A percentile compares a stretch with the other conserved stretches of the same genome.
Conservation (phyloP, 257 asterid species). For the Ilex asprella region DNA sequence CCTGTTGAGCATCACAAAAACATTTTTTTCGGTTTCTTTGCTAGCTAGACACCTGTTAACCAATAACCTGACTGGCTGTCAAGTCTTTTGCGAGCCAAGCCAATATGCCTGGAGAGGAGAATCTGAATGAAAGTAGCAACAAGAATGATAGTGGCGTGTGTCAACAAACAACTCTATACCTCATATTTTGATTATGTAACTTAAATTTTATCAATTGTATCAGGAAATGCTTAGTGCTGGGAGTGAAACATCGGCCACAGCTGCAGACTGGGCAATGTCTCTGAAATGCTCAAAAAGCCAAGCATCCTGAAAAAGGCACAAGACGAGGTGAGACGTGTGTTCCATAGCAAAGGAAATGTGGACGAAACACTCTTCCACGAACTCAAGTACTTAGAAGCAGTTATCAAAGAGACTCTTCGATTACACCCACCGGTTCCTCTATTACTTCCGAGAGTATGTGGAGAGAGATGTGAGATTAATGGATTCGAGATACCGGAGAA, state of each 20-base stretch:
- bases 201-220: not conserved
- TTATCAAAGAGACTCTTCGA: slow-evolving; percentile 13
- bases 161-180: no score
- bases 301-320: slow-evolving; percentile 20
- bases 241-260: slow-evolving; percentile 18
- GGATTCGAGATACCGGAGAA: slow-evolving; percentile 21
- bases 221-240: slow-evolving; percentile 31
- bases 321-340: slow-evolving; percentile 20
- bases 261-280: slow-evolving; percentile 24
- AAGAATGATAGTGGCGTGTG: no score
- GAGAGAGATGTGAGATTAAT: not conserved
- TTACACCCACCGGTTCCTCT: slow-evolving; percentile 4
- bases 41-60: no score
- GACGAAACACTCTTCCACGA: slow-evolving; percentile 15
- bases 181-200: no score
- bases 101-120: no score
- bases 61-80: no score
- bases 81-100: no score
- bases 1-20: no score
- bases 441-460: not conserved
- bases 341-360: slow-evolving; percentile 10
- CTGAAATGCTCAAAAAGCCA: slow-evolving; percentile 26
- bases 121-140: no score
- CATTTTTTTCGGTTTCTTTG: no score
- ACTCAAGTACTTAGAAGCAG: slow-evolving; percentile 7